Conservation (phyloP, 495 filamentous ascomycete species). For the Bombardia bombarda region DNA sequence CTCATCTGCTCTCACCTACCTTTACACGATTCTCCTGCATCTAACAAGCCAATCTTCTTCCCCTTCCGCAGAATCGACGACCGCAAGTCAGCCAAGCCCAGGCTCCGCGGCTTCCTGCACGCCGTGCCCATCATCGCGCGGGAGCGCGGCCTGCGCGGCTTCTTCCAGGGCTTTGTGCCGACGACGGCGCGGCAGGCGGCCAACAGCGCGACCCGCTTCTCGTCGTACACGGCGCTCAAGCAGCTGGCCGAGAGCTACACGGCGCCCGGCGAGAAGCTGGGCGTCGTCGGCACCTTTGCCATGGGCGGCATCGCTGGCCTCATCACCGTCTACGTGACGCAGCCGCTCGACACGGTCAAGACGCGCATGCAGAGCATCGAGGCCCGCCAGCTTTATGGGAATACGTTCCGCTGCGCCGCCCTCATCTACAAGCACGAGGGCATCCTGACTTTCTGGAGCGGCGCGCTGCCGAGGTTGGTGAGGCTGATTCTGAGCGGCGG, state of each 20-base stretch:
- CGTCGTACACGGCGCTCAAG: slow-evolving; percentile 80
- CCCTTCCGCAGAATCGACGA: slow-evolving; percentile 69
- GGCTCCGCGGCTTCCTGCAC: slow-evolving; percentile 88
- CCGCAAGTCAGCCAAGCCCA: slow-evolving; percentile 76
- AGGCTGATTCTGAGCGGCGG: slow-evolving; percentile 84
- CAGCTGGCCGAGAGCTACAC: slow-evolving; percentile 90
- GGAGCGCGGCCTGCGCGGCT: slow-evolving; percentile 80
- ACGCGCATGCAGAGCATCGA: slow-evolving; percentile 98
- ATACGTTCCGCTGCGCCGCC: slow-evolving; percentile 77
- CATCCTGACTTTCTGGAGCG: slow-evolving; percentile 85
- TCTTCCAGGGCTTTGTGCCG: slow-evolving; percentile 94
- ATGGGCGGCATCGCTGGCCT: slow-evolving; percentile 85
- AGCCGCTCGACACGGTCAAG: slow-evolving; percentile 93
- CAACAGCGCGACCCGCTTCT: slow-evolving; percentile 85
- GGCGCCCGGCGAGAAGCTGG: slow-evolving; percentile 89
- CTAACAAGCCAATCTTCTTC: slow-evolving; percentile 2
- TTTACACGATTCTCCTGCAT: not conserved
- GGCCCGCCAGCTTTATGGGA: slow-evolving; percentile 73
- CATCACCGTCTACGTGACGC: slow-evolving; percentile 87
- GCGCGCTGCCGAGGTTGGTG: slow-evolving; percentile 76
- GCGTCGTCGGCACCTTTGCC: slow-evolving; percentile 79
- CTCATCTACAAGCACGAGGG: slow-evolving; percentile 87
- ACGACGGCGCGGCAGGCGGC: slow-evolving; percentile 92
- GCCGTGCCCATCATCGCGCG: slow-evolving; percentile 78
- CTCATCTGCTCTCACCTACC: not conserved